Conservation (phyloP, 352 stramenopile genomes). For the Phytophthora constricta region DNA sequence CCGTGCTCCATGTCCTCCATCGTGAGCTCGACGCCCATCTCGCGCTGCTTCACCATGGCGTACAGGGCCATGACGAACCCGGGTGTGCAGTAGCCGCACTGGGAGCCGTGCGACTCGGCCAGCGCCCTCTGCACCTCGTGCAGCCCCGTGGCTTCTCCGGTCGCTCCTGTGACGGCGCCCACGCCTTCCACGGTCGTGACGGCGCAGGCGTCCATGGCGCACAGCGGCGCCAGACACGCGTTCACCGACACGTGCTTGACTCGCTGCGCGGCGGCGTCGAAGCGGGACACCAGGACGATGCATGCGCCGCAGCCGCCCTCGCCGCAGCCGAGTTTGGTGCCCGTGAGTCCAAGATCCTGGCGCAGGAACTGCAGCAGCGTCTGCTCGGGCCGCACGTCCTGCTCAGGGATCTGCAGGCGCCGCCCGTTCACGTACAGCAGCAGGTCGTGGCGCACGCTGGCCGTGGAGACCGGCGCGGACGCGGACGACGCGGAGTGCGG, state of each 20-base stretch:
- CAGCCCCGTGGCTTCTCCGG: constrained; percentile 48
- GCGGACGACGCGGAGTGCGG: constrained; percentile 12
- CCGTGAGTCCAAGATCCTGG: constrained; percentile 69
- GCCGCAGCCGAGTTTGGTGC: constrained; percentile 92
- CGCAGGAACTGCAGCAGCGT: constrained; percentile 89
- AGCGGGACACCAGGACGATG: constrained; percentile 93
- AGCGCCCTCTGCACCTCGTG: constrained; percentile 89
- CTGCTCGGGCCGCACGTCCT: constrained; percentile 66
- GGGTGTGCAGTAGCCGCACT: constrained; percentile 95
- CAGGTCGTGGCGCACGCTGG: constrained; percentile 51
- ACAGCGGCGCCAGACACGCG: constrained; percentile 85
- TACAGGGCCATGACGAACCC: constrained; percentile 90
- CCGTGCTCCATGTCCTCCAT: constrained; percentile 93
- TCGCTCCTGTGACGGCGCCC: constrained; percentile 39
- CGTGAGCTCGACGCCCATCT: constrained; percentile 66
- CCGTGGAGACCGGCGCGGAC: not conserved
- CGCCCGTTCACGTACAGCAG: constrained; percentile 83
- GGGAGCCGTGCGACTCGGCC: constrained; percentile 93
- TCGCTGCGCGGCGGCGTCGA: constrained; percentile 46
- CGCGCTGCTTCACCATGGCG: constrained; percentile 80
- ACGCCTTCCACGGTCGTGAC: constrained; percentile 91
- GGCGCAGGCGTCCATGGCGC: constrained; percentile 80
- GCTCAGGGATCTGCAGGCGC: constrained; percentile 56
- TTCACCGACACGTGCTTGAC: constrained; percentile 87
- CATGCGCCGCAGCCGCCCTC: constrained; percentile 97